Base-by-base conservation (phyloP, 2,329 filamentous ascomycete genomes). In the Cladophialophora bantiana region DNA sequence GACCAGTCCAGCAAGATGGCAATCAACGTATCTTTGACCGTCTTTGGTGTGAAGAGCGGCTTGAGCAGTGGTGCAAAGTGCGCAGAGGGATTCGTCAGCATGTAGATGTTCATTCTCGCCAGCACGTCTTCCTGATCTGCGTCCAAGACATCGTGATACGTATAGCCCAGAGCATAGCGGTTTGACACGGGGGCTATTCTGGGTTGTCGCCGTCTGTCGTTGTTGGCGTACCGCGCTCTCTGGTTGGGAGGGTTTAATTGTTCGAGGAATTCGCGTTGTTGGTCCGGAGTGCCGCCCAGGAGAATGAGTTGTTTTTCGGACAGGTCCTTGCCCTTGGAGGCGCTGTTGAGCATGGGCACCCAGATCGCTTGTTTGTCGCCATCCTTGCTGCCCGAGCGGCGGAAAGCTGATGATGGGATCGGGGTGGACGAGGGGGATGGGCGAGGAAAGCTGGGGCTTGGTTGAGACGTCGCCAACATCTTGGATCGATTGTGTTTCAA, bases 1-100 rank as follows among this genome's bases (percentile, higher is more conserved):
- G 91, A 90, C 95, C 95, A 99, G 81, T 97, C 94, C 52, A 99
- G 85, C n/a, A 99, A 83, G 74, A 99, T 89, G 69, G 96, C 91
- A 70, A 98, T 86, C 68, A 96, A 85, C 55, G 92, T 96, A 77
- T 96, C 90, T 35, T 92, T 89, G 75, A 97, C 90, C 6, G 92
- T 90, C 78, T 92, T 87, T 52, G 92, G 89, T 18, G 91, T 96
- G 68, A 97, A 85, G 59, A 97, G 90, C 31, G 94, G 93, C 72
- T 89, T 89, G 68, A 97, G 84, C 63, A 97, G 88, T 36, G 91
- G 89, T 48, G 91, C 89, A 77, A 97, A 97, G 18, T 92, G 88
- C 56, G 89, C 87, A 35, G 92, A 94, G 2, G 94, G 92, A 72
- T 89, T 92, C n/a, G 91, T 90, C 66, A 97, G 88, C 63, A 96